phyloP scores from a whole-genome alignment of 257 asterid genomes.

The Craterostigma plantagineum region DNA sequence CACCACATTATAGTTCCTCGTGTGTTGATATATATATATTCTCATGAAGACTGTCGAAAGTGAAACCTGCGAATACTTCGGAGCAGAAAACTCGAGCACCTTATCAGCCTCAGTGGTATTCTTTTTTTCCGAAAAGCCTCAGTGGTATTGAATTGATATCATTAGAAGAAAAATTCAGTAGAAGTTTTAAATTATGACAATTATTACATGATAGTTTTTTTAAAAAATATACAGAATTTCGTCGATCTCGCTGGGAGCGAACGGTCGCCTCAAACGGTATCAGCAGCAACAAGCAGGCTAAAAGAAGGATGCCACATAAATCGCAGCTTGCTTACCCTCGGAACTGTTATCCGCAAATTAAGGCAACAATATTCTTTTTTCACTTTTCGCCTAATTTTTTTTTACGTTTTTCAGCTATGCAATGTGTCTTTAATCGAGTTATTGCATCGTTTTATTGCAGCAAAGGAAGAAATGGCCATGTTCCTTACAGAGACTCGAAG shows the following conservation, averaged over 20 bases:
- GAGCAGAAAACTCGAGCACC: conserved; percentile 34
- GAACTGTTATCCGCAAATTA: conserved; percentile 82
- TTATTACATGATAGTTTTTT: no score
- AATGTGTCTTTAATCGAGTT: no score
- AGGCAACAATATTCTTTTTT: conserved; percentile 24
- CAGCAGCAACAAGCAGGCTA: conserved; percentile 39
- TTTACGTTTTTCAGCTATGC: no score
- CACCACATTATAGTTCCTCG: neutral
- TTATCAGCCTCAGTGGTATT: conserved; percentile 65
- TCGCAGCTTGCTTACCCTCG: conserved; percentile 85
- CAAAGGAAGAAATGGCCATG: conserved; percentile 72
- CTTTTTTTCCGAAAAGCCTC: conserved; percentile 33
- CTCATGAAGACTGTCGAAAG: conserved; percentile 63
- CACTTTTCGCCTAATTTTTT: neutral
- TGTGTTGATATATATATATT: neutral
- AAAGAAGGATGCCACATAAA: conserved; percentile 92
- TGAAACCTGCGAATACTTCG: conserved; percentile 28
- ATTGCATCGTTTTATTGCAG: conserved; percentile 18
- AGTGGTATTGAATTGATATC: conserved; percentile 23
- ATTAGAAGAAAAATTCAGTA: no score
- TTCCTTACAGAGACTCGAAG: conserved; percentile 93
- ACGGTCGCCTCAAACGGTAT: conserved; percentile 71
- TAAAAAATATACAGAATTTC: conserved; percentile 26
- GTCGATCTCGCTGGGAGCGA: conserved; percentile 97
- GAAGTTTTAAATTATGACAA: no score